Conservation (phyloP, 2,329 filamentous ascomycete genomes). For the Sporothrix brasiliensis region DNA sequence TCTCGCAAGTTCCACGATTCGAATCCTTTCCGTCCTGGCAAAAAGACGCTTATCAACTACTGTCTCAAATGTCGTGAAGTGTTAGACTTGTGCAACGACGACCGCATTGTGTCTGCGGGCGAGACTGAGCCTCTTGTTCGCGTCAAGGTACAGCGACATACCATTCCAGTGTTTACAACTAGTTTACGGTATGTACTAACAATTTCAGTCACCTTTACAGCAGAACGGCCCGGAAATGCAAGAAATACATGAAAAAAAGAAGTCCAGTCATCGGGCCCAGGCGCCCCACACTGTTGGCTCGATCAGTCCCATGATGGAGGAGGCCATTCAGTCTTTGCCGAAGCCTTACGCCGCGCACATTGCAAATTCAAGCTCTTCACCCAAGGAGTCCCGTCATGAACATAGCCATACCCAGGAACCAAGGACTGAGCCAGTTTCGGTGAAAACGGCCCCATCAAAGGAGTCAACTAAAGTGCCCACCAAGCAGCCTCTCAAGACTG, state of each 20-base stretch:
- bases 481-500: background rate
- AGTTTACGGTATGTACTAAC: background rate
- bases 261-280: background rate
- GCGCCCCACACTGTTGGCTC: background rate
- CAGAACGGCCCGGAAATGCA: background rate
- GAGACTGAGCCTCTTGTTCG: no score
- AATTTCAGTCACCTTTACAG: background rate
- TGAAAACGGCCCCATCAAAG: background rate
- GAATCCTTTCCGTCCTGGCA: conserved; percentile 41
- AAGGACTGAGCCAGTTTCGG: background rate
- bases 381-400: background rate
- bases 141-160: background rate
- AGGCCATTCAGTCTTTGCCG: conserved; percentile 8
- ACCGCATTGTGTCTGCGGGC: background rate
- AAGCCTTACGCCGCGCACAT: background rate
- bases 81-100: conserved; percentile 9
- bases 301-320: background rate
- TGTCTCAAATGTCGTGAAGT: conserved; percentile 43
- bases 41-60: conserved; percentile 43
- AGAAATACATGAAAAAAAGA: background rate
- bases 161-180: background rate
- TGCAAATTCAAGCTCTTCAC: no score
- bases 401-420: background rate
- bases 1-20: conserved; percentile 47
- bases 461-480: background rate